Percentiles rank a stretch among this genome's conserved stretches.
Conservation (phyloP, 2,329 filamentous ascomycete genomes). For the Fusarium foetens region DNA sequence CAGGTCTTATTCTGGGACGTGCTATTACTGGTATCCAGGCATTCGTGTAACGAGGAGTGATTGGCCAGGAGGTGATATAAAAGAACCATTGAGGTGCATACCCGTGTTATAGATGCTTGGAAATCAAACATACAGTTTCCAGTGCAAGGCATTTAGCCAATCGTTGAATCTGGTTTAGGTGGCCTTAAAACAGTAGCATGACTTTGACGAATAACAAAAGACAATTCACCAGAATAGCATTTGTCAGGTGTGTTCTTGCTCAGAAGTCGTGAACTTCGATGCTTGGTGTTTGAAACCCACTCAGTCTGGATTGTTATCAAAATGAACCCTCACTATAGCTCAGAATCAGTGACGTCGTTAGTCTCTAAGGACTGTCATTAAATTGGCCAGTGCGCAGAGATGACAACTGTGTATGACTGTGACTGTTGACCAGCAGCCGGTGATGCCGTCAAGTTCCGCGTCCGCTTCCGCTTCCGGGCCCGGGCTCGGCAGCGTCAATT, state of each 20-base stretch:
- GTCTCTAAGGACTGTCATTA: not conserved
- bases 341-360: slow-evolving; percentile 18
- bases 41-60: slow-evolving; percentile 65
- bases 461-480: slow-evolving; percentile 4
- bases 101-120: slow-evolving; percentile 30
- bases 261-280: not conserved
- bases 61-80: slow-evolving; percentile 25
- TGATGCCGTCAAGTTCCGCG: slow-evolving; percentile 20
- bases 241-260: not conserved
- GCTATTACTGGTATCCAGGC: slow-evolving; percentile 81
- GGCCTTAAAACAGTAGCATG: not conserved
- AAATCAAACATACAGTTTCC: slow-evolving; percentile 20
- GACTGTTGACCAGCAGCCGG: slow-evolving; percentile 7
- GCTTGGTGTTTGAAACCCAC: slow-evolving; percentile 6
- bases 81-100: slow-evolving; percentile 17
- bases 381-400: not conserved
- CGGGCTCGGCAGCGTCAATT: slow-evolving; percentile 10
- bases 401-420: not conserved
- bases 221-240: not conserved
- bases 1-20: slow-evolving; percentile 74
- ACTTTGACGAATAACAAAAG: not conserved
- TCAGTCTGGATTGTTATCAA: not conserved
- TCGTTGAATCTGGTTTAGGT: not conserved
- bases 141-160: not conserved
- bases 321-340: not conserved